A percentile compares a stretch with the other conserved stretches of the same genome.
Conservation (phyloP, 352 stramenopile species). For the Phytophthora nicotianae region DNA sequence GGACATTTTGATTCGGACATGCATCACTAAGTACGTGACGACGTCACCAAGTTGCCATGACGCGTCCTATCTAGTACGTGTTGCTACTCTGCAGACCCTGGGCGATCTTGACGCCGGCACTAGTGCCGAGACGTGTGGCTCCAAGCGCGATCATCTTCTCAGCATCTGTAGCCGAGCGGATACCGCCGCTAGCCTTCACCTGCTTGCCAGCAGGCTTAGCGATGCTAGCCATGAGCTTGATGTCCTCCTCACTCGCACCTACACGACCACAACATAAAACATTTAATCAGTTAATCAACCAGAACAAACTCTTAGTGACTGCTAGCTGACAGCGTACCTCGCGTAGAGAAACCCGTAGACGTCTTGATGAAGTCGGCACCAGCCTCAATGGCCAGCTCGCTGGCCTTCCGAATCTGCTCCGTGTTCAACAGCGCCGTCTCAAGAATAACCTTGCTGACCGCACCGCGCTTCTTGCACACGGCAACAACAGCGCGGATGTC, state of each 20-base stretch:
- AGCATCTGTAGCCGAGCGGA: constrained; percentile 71
- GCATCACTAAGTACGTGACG: constrained; percentile 7
- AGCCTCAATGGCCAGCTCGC: constrained; percentile 64
- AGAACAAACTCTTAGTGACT: too few species aligned
- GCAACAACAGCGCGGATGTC: constrained; percentile 74
- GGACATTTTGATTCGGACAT: constrained; percentile 13
- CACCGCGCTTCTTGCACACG: constrained; percentile 66
- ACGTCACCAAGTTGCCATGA: constrained; percentile 15
- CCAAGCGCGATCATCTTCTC: constrained; percentile 73
- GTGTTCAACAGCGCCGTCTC: constrained; percentile 79
- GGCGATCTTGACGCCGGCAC: constrained; percentile 69
- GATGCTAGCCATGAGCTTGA: constrained; percentile 73
- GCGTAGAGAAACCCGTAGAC: constrained; percentile 85
- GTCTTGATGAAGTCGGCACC: constrained; percentile 91
- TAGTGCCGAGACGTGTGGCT: constrained; percentile 73
- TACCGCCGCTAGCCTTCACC: constrained; percentile 85
- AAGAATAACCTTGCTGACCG: constrained; percentile 84
- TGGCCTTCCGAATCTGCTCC: constrained; percentile 74
- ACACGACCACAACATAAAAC: neutral
- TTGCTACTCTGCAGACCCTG: constrained; percentile 40
- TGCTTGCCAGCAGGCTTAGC: constrained; percentile 64
- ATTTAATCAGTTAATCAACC: neutral
- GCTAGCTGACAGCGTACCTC: constrained; percentile 31
- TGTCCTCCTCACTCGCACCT: constrained; percentile 79
- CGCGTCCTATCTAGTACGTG: constrained; percentile 18